Percentiles rank a stretch among this genome's conserved stretches.
These are phyloP conservation scores for Trichoderma koningiopsis DNA, from an alignment of 2,329 filamentous ascomycete species.

Conservation along the genomic window DNA sequence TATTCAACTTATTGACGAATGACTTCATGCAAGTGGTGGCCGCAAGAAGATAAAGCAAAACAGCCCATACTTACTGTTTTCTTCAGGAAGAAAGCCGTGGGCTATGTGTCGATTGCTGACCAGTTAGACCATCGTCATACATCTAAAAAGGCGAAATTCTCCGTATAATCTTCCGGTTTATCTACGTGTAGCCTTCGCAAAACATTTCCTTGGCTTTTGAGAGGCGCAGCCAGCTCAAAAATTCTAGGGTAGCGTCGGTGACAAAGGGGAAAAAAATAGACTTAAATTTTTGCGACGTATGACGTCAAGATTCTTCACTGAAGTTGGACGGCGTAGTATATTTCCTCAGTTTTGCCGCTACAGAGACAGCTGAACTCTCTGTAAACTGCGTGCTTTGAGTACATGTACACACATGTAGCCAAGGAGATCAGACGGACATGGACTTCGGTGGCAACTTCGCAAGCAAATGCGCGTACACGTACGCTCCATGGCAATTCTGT, in stretches of 20 bases:
- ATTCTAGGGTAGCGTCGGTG: slow-evolving; percentile 1
- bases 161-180: not conserved
- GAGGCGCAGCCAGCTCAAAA: not conserved
- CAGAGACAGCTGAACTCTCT: not conserved
- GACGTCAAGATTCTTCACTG: not conserved
- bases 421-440: not conserved
- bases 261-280: not conserved
- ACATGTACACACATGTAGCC: too few species aligned
- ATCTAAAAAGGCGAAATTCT: slow-evolving; percentile 5
- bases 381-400: too few species aligned
- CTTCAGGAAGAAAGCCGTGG: slow-evolving; percentile 7
- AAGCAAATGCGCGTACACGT: not conserved
- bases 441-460: not conserved
- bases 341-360: not conserved
- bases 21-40: not conserved
- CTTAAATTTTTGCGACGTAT: not conserved
- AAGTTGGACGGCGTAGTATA: not conserved
- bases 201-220: not conserved
- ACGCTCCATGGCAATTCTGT: not conserved
- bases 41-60: slow-evolving; percentile 16
- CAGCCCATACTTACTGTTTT: not conserved
- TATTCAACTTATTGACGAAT: not conserved
- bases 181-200: not conserved
- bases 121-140: not conserved
- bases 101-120: not conserved